These are phyloP conservation scores for Mrakia frigida DNA, from an alignment of 768 basidiomycete genomes.

Conservation along the genomic window DNA sequence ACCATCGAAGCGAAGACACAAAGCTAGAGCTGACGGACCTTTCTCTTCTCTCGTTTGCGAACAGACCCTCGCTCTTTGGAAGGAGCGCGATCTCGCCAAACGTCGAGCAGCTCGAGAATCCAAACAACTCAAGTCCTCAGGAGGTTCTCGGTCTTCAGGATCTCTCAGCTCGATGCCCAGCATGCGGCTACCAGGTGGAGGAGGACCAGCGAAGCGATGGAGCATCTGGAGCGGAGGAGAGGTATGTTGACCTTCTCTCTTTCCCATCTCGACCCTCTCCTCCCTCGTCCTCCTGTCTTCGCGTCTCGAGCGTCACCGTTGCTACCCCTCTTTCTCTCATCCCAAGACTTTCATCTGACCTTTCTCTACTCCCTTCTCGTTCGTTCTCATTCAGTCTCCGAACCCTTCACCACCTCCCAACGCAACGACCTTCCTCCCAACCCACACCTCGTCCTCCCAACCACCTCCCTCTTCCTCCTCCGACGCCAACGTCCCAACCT, in stretches of 20 bases:
- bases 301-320: background rate
- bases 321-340: too few relatives aligned
- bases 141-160: conserved; percentile 9
- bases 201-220: conserved; percentile 9
- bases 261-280: background rate
- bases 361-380: background rate
- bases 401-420: background rate
- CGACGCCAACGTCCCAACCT: conserved; percentile 3
- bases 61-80: conserved; percentile 26
- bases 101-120: conserved; percentile 25
- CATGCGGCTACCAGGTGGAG: conserved; percentile 13
- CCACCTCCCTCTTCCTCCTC: background rate
- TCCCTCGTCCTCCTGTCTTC: too few relatives aligned
- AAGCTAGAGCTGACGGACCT: background rate
- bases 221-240: conserved; percentile 24
- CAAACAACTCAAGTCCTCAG: conserved; percentile 13
- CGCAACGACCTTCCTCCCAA: background rate
- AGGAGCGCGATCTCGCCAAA: conserved; percentile 21
- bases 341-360: background rate
- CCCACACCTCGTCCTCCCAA: background rate
- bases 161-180: conserved; percentile 12
- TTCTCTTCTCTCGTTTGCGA: background rate
- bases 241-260: background rate
- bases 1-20: background rate
- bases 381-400: background rate